Evolutionary conservation across 495 filamentous ascomycete genomes (phyloP), one percentile per base, ranked within the genome.

Genomic region (Talaromyces nanjingensis): DNA sequence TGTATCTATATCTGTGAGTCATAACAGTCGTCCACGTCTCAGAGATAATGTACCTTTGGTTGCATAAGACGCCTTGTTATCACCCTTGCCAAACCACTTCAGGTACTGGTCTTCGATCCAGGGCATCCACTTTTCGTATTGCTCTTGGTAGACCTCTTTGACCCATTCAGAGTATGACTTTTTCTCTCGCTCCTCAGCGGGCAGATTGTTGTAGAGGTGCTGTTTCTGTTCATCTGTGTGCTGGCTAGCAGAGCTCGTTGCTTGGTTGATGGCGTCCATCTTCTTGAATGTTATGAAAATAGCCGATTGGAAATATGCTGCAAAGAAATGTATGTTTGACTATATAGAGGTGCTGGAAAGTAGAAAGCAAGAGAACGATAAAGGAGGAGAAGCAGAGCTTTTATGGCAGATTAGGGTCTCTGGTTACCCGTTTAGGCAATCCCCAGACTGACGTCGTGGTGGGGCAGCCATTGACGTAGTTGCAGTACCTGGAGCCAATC

Each of bases 61-160:
- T 1, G 78, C 77, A 67, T 89, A 90, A 65, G 82, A 85, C 1
- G 86, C 79, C 73, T 90, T 89, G 74, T 90, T 91, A 67, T 91
- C 87, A 5, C 73, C 74, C 63, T 83, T 87, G 66, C 84, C 86
- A 66, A 90, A 90, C 77, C 83, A 90, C 39, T 75, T 77, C 18
- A 91, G 79, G 68, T 88, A 89, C 61, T 82, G 72, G 72, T 90
- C 88, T 67, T 91, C 88, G 39, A 90, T 78, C 87, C 88, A 91
- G 5, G 88, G 87, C 73, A 89, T 83, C 88, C 87, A 90, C 59
- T 77, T 80, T 67, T 90, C 85, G 70, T 90, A 90, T 68, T 89
- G 83, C 11, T 81, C 71, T 71, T 86, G 83, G 77, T 88, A 89
- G 12, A 74, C 78, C 55, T 84, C 71, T 64, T 79, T 82, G 18